A percentile compares a stretch with the other conserved stretches of the same genome.
phyloP scores from a whole-genome alignment of 2,329 filamentous ascomycete species.

The Pestalotiopsis sp. region DNA sequence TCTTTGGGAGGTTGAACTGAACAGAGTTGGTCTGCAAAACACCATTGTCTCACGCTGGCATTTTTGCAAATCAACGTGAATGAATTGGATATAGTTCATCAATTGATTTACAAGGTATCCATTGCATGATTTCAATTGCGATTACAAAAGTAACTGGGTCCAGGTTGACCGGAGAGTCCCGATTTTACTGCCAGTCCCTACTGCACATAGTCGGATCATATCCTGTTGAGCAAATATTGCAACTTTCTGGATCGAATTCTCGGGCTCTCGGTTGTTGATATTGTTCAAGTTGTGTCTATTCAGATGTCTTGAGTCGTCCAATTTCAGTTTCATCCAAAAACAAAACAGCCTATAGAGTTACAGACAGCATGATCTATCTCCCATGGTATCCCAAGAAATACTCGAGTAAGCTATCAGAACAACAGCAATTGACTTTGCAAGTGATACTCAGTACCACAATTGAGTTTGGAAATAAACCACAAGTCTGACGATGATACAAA shows the following conservation, averaged over 20 bases:
- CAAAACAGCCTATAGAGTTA: neutral
- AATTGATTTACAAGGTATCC: neutral
- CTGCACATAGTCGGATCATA: neutral
- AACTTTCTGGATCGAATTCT: neutral
- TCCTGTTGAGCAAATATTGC: neutral
- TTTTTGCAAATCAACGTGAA: neutral
- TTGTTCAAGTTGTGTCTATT: neutral
- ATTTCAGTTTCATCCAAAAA: neutral
- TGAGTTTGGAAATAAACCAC: neutral
- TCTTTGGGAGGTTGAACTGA: neutral
- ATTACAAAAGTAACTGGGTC: neutral
- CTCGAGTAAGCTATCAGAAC: neutral
- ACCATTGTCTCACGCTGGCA: neutral
- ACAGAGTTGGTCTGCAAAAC: neutral
- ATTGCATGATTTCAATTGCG: neutral
- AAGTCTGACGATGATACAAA: neutral
- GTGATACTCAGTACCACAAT: neutral
- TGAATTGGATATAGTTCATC: neutral
- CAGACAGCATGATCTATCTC: neutral
- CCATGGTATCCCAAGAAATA: neutral
- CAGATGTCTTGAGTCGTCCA: neutral
- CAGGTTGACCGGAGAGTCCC: neutral
- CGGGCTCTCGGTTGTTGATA: neutral
- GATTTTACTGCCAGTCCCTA: neutral
- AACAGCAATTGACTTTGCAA: neutral